Conservation (phyloP, 352 stramenopile species). For the Pythium utonaiense region DNA sequence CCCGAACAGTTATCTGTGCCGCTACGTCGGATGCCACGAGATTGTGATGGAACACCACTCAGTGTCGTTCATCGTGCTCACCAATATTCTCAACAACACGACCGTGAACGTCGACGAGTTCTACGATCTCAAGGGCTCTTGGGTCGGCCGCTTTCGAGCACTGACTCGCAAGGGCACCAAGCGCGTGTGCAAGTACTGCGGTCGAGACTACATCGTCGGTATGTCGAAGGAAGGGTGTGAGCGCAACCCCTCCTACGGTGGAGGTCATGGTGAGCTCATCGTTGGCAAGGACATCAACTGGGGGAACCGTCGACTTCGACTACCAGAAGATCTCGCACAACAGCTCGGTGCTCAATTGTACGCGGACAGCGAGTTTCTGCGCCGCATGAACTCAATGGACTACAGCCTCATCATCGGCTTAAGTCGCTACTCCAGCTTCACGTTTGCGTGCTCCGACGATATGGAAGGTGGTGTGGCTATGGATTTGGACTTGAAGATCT, state of each 20-base stretch:
- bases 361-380: constrained; percentile 91
- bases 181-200: constrained; percentile 85
- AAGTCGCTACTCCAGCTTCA: constrained; percentile 37
- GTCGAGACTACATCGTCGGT: constrained; percentile 81
- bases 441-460: constrained; percentile 21
- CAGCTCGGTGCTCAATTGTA: constrained; percentile 84
- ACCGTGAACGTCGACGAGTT: constrained; percentile 84
- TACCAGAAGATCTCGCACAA: constrained; percentile 64
- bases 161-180: constrained; percentile 64
- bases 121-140: constrained; percentile 90
- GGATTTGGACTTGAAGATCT: constrained; percentile 11
- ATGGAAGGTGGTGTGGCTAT: not conserved
- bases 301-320: constrained; percentile 68
- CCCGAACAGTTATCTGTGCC: constrained; percentile 85
- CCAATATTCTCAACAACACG: constrained; percentile 86
- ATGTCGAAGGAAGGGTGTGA: constrained; percentile 79
- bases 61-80: constrained; percentile 86
- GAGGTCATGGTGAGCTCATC: constrained; percentile 73
- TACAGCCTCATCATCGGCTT: constrained; percentile 95
- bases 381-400: constrained; percentile 96
- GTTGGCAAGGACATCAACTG: constrained; percentile 88
- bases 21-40: constrained; percentile 87
- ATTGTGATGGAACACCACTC: constrained; percentile 84
- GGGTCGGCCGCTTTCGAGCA: constrained; percentile 75
- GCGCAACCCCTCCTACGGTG: constrained; percentile 54